A percentile compares a stretch with the other conserved stretches of the same genome.
Evolutionary conservation across 148 eudicot genomes (phyloP).

Genomic region (Selenicereus undatus): DNA sequence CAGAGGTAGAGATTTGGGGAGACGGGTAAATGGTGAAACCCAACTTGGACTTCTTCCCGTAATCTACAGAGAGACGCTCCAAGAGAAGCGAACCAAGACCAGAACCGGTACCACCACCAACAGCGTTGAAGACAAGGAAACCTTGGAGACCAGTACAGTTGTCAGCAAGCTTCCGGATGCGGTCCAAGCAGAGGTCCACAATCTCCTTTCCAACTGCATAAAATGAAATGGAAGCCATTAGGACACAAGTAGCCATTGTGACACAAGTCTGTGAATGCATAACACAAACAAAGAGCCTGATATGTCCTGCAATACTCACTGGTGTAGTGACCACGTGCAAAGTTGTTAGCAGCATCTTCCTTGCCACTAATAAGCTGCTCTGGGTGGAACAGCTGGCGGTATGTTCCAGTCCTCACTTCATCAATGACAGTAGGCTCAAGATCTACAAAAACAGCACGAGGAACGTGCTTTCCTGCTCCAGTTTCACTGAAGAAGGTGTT

Average conservation of each 20-base stretch:
- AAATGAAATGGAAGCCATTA: background rate
- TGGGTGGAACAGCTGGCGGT: conserved; percentile 57
- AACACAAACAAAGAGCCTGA: background rate
- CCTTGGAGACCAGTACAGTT: conserved; percentile 64
- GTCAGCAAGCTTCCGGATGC: conserved; percentile 59
- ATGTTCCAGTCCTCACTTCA: conserved; percentile 58
- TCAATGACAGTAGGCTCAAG: conserved; percentile 67
- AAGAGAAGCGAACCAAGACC: conserved; percentile 57
- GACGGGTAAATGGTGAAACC: conserved; percentile 62
- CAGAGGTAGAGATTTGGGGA: conserved; percentile 59
- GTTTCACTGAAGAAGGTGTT: conserved; percentile 65
- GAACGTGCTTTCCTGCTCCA: conserved; percentile 60
- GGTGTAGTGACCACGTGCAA: conserved; percentile 64
- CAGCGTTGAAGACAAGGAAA: conserved; percentile 58
- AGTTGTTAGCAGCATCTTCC: conserved; percentile 68
- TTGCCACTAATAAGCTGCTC: conserved; percentile 62
- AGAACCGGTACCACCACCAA: conserved; percentile 68
- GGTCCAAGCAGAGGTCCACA: conserved; percentile 59
- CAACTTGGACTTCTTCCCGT: conserved; percentile 58
- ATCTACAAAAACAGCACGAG: conserved; percentile 59
- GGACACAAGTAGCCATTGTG: background rate
- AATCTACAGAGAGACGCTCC: conserved; percentile 61
- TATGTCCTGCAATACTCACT: conserved; percentile 23
- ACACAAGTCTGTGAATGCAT: background rate
- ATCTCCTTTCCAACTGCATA: conserved; percentile 55